Conservation (phyloP, 2,329 filamentous ascomycete species). For the Zasmidium angulare region DNA sequence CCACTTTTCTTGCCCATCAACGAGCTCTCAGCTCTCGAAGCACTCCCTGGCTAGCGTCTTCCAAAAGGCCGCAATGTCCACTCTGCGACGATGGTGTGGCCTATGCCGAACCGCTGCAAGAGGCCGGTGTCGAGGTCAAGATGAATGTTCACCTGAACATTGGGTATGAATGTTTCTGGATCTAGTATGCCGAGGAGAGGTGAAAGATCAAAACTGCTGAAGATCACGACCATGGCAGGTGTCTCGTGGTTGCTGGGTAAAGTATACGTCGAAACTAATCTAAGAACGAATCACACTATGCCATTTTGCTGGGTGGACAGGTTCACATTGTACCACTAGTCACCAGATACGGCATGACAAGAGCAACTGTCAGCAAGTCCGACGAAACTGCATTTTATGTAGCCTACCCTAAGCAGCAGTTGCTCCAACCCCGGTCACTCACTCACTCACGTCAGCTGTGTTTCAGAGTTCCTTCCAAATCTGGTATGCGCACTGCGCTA, state of each 20-base stretch:
- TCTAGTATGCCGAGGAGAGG: not conserved
- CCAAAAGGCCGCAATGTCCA: not conserved
- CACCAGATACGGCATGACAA: not conserved
- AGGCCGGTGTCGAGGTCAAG: constrained; percentile 1
- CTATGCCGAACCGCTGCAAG: constrained; percentile 2
- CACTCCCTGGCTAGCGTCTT: constrained; percentile 1
- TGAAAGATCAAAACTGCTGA: not conserved
- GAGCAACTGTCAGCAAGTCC: not conserved
- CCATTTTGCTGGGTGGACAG: too few species aligned
- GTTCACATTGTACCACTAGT: too few species aligned
- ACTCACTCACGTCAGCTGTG: not conserved
- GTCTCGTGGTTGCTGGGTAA: constrained; percentile 8
- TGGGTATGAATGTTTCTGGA: constrained; percentile 4
- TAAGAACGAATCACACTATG: too few species aligned
- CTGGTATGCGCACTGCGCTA: not conserved
- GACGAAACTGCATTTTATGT: not conserved
- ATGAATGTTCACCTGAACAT: not conserved
- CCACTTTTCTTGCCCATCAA: constrained; percentile 6
- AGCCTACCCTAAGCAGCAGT: not conserved
- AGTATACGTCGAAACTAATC: not conserved
- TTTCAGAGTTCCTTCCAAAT: not conserved
- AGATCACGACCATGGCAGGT: constrained; percentile 3
- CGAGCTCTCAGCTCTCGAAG: not conserved
- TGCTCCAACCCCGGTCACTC: not conserved
- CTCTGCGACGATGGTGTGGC: constrained; percentile 3